These are phyloP conservation scores for Citrullus mucosospermus DNA, from an alignment of 306 rosid genomes.

Conservation along the genomic window DNA sequence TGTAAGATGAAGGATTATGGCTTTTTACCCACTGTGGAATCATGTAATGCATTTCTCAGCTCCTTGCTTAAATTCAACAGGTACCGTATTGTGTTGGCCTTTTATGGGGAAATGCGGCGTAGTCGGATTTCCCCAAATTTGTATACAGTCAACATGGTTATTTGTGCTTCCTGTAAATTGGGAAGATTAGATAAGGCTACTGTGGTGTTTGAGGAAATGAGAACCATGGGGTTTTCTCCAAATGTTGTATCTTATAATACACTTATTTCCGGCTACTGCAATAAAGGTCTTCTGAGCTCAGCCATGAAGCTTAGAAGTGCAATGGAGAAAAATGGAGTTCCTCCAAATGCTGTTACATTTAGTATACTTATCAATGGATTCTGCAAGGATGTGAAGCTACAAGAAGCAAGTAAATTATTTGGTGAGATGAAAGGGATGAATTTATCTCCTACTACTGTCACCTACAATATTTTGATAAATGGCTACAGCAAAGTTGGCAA, in stretches of 20 bases:
- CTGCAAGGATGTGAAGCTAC: slow-evolving; percentile 53
- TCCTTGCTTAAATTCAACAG: slow-evolving; percentile 46
- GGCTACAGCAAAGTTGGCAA: slow-evolving; percentile 54
- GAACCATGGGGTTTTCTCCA: slow-evolving; percentile 54
- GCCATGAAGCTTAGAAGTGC: slow-evolving; percentile 41
- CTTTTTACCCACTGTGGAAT: slow-evolving; percentile 50
- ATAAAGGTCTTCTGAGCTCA: slow-evolving; percentile 43
- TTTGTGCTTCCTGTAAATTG: slow-evolving; percentile 43
- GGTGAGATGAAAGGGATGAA: slow-evolving; percentile 49
- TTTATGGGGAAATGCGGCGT: slow-evolving; percentile 38
- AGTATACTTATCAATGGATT: slow-evolving; percentile 61
- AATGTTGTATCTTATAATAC: slow-evolving; percentile 50
- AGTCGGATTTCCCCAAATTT: slow-evolving; percentile 40
- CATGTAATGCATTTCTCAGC: slow-evolving; percentile 65
- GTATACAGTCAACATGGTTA: slow-evolving; percentile 60
- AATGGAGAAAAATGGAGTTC: slow-evolving; percentile 46
- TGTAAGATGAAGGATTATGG: slow-evolving; percentile 61
- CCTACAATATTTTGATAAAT: slow-evolving; percentile 59
- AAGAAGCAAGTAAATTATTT: slow-evolving; percentile 53
- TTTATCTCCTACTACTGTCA: slow-evolving; percentile 50
- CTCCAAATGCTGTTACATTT: slow-evolving; percentile 45
- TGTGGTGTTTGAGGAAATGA: slow-evolving; percentile 44
- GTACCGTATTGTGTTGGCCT: slow-evolving; percentile 35
- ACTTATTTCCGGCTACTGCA: slow-evolving; percentile 61
- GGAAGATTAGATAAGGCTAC: slow-evolving; percentile 50